Evolutionary conservation across 305 asterid genomes (phyloP), one percentile per base, ranked within the genome.

Genomic region (Fraxinus nigra): DNA sequence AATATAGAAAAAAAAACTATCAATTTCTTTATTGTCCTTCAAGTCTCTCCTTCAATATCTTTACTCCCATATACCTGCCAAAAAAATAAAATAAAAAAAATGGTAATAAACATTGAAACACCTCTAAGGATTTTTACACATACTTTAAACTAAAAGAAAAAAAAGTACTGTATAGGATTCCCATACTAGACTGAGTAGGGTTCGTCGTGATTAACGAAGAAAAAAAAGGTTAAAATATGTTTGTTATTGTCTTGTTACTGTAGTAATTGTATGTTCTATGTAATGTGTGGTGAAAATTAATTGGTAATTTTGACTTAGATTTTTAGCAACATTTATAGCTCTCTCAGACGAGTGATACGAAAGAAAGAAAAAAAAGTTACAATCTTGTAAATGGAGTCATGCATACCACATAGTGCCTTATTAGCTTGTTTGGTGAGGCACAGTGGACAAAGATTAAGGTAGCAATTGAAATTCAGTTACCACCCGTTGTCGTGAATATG

Each of bases 51-150:
- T 79, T 33, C 59, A 87, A 40, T 33, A 93, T 89, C 84, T 82
- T 91, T 84, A 91, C 87, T 77, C 97, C 98, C 94, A 93, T 89
- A 82, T 93, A 92, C 90, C 97, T 93, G 89, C 72, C 72, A 69
- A 54, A 69, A 13, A 5, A n/a, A n/a, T n/a, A n/a, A 35, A 35
- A 33, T 3, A 33, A 33, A 33, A 33, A 3, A 10, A 65, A 65
- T 26, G 14, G 5, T 59, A 65, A 22, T 2, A 46, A 46, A 46
- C 7, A 13, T 46, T 3, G n/a, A 46, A 46, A 13, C 6, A 13
- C 56, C 54, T 46, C 33, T 24, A 7, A 61, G 28, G 11, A 61
- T 22, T 22, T 63, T 7, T 6, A n/a, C 24, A 16, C 26, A 7
- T 20, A 59, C 30, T 56, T 56, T n/a, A 56, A 56, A 4, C 24